These are phyloP conservation scores for Corylus avellana DNA, from an alignment of 306 rosid species.

Conservation along the genomic window DNA sequence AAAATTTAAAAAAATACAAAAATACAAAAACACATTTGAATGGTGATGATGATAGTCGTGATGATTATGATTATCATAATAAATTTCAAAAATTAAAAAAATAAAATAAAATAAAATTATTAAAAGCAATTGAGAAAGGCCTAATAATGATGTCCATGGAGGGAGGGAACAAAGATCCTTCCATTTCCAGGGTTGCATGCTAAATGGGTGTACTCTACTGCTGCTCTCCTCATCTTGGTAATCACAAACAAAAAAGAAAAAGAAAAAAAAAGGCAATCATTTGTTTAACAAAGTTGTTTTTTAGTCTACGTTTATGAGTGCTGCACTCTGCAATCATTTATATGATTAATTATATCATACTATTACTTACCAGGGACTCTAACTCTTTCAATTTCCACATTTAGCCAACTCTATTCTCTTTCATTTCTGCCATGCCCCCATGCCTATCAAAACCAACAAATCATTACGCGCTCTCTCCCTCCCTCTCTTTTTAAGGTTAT, in stretches of 20 bases:
- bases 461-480: background rate
- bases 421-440: too few species aligned
- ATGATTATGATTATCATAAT: constrained; percentile 39
- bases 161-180: constrained; percentile 55
- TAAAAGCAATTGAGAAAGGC: constrained; percentile 45
- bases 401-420: too few species aligned
- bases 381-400: background rate
- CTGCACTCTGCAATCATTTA: constrained; percentile 13
- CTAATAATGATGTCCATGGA: constrained; percentile 55
- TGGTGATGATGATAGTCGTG: constrained; percentile 39
- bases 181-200: constrained; percentile 57
- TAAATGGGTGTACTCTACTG: too few species aligned
- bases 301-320: background rate
- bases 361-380: background rate
- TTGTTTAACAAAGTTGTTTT: constrained; percentile 14
- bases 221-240: background rate
- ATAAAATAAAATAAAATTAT: background rate
- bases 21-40: constrained; percentile 41
- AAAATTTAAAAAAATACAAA: background rate
- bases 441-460: too few species aligned
- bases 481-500: background rate
- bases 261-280: constrained; percentile 27
- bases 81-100: background rate
- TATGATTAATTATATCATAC: constrained; percentile 7
- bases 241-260: constrained; percentile 17